These are phyloP conservation scores for Pythium aristosporum DNA, from an alignment of 352 stramenopile species.

Conservation along the genomic window DNA sequence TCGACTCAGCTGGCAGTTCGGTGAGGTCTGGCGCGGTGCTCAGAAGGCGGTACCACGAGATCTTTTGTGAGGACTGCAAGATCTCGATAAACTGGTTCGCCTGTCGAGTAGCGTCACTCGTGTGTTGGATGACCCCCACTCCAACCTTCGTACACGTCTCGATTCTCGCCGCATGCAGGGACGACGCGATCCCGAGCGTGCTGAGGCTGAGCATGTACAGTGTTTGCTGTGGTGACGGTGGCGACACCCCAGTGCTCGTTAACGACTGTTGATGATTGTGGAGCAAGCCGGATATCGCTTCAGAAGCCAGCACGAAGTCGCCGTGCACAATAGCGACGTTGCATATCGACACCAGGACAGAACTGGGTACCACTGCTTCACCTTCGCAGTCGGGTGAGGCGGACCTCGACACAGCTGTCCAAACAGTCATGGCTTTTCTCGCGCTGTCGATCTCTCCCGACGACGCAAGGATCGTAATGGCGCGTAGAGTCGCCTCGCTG, in stretches of 20 bases:
- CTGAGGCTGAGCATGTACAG: constrained; percentile 9
- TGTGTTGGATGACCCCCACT: not conserved
- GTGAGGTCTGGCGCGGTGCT: not conserved
- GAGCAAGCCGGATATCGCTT: constrained; percentile 22
- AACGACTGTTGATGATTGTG: not conserved
- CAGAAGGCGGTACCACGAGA: not conserved
- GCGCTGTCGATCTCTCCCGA: constrained; percentile 10
- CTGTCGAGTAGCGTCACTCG: not conserved
- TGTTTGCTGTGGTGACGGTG: not conserved
- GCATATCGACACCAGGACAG: constrained; percentile 41
- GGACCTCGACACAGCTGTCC: not conserved
- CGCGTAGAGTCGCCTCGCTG: constrained; percentile 1
- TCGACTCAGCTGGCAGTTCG: not conserved
- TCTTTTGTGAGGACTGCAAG: not conserved
- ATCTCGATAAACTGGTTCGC: not conserved
- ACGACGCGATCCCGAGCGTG: not conserved
- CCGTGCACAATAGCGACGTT: constrained; percentile 21
- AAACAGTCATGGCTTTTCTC: not conserved
- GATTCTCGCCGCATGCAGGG: not conserved
- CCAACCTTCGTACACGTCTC: not conserved
- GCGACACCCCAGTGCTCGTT: not conserved
- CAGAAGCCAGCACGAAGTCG: constrained; percentile 33
- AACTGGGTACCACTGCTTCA: constrained; percentile 2
- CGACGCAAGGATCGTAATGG: constrained; percentile 12
- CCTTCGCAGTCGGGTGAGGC: not conserved